A percentile compares a stretch with the other conserved stretches of the same genome.
Evolutionary conservation across 192 early-diverging fungal species (phyloP).

Genomic region (Coemansia sp.): DNA sequence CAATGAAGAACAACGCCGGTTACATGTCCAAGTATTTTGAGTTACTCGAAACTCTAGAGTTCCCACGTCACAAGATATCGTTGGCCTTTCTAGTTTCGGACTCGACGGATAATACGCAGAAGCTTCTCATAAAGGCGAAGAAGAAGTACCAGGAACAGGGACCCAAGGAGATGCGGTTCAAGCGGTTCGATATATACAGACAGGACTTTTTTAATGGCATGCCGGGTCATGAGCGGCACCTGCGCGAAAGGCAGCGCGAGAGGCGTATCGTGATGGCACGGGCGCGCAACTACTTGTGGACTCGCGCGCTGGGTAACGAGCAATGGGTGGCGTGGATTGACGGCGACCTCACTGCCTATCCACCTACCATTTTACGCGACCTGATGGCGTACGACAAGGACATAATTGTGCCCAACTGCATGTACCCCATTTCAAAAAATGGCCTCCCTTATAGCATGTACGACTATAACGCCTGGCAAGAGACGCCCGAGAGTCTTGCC

Average conservation of each 20-base stretch:
- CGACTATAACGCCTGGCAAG: conserved; percentile 73
- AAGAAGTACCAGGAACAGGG: conserved; percentile 49
- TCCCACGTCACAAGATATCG: conserved; percentile 65
- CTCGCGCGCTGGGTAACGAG: conserved; percentile 61
- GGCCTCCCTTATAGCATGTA: conserved; percentile 61
- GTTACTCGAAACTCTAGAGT: conserved; percentile 59
- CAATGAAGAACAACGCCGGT: conserved; percentile 64
- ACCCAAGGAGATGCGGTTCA: conserved; percentile 57
- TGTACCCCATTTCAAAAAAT: conserved; percentile 38
- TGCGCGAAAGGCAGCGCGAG: conserved; percentile 58
- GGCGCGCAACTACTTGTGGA: conserved; percentile 65
- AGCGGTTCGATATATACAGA: conserved; percentile 64
- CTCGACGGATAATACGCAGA: conserved; percentile 62
- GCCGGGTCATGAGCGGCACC: conserved; percentile 61
- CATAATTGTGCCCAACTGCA: conserved; percentile 68
- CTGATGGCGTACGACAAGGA: conserved; percentile 70
- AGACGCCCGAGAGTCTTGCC: conserved; percentile 61
- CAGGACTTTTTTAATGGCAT: conserved; percentile 61
- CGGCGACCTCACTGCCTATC: conserved; percentile 68
- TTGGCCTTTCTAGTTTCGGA: conserved; percentile 72
- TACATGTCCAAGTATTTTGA: conserved; percentile 66
- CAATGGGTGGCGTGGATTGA: conserved; percentile 79
- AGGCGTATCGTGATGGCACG: conserved; percentile 66
- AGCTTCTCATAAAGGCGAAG: conserved; percentile 48
- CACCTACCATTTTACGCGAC: conserved; percentile 61